These are phyloP conservation scores for Dictyostelium capitatum DNA, from an alignment of 78 protist species.

Conservation along the genomic window DNA sequence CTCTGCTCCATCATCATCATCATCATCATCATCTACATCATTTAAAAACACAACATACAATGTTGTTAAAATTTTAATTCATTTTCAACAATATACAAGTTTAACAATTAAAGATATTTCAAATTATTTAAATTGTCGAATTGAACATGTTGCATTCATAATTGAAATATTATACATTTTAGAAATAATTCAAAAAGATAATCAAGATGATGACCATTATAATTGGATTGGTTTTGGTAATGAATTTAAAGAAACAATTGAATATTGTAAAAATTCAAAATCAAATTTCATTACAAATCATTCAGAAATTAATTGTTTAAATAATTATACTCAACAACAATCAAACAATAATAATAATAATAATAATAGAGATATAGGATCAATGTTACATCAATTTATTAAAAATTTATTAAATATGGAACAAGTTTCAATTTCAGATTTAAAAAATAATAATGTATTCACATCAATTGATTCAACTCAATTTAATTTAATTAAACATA, in stretches of 20 bases:
- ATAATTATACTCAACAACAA: neutral
- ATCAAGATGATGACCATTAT: neutral
- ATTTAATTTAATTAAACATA: neutral
- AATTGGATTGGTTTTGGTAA: neutral
- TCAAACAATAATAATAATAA: neutral
- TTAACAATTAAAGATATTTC: conserved; percentile 1
- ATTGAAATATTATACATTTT: neutral
- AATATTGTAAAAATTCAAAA: neutral
- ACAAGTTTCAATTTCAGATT: neutral
- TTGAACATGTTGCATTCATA: neutral
- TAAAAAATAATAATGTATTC: neutral
- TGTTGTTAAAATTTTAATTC: neutral
- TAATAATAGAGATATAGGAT: neutral
- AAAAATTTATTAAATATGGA: neutral
- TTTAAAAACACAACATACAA: neutral
- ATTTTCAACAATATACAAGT: neutral
- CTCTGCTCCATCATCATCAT: too few relatives aligned
- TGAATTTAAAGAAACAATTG: neutral
- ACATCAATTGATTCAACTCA: too few relatives aligned
- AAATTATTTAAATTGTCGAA: neutral
- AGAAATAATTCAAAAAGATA: conserved; percentile 3
- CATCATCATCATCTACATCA: too few relatives aligned
- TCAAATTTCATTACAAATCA: conserved; percentile 4
- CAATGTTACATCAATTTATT: neutral
- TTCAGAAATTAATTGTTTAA: neutral